Evolutionary conservation across 495 filamentous ascomycete species (phyloP).

Genomic region (Aspergillus carlsbadensis): DNA sequence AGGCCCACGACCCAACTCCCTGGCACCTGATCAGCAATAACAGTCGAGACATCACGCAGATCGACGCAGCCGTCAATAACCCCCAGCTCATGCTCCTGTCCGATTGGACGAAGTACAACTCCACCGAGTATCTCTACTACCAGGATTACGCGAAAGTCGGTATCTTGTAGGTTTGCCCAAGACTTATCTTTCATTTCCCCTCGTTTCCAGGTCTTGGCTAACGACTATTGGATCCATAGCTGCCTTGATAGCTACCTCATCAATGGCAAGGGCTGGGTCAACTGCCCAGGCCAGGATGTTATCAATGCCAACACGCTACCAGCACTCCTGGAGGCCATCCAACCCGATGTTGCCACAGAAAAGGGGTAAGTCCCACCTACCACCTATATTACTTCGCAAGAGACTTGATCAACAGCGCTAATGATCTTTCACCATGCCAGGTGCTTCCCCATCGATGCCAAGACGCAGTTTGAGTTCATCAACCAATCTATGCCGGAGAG

Average conservation of each 20-base stretch:
- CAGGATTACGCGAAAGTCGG: too few relatives aligned
- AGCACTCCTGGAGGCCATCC: not conserved
- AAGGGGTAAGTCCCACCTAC: slow-evolving; percentile 38
- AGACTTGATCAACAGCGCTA: too few relatives aligned
- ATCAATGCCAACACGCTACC: slow-evolving; percentile 36
- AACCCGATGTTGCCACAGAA: slow-evolving; percentile 31
- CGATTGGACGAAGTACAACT: slow-evolving; percentile 39
- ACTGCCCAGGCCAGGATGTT: slow-evolving; percentile 39
- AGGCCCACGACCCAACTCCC: not conserved
- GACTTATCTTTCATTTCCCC: too few relatives aligned
- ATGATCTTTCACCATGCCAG: not conserved
- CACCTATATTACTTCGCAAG: too few relatives aligned
- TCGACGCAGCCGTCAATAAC: slow-evolving; percentile 41
- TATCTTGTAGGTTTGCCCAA: too few relatives aligned
- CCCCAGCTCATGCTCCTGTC: slow-evolving; percentile 46
- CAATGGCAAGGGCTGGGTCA: slow-evolving; percentile 54
- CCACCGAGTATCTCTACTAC: too few relatives aligned
- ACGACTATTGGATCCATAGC: too few relatives aligned
- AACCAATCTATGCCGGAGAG: not conserved
- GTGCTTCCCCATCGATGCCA: slow-evolving; percentile 6
- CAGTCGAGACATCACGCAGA: not conserved
- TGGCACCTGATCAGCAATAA: too few relatives aligned
- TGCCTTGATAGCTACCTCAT: slow-evolving; percentile 47
- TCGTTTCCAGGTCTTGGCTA: too few relatives aligned
- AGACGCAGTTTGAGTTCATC: not conserved